phyloP scores from a whole-genome alignment of 2,329 filamentous ascomycete genomes.

The Curvularia spicifera region DNA sequence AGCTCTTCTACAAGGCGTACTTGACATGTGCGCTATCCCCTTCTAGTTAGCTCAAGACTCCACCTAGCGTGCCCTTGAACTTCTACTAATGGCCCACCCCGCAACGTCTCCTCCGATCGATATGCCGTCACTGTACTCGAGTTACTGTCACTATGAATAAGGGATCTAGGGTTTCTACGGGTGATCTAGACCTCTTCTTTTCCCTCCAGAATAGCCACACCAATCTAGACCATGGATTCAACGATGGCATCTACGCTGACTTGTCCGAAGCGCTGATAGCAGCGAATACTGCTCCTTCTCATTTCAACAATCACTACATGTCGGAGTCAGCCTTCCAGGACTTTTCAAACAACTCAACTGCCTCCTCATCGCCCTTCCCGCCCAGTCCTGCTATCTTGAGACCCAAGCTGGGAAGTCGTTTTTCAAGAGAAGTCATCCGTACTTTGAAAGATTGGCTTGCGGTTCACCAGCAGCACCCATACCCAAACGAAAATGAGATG shows the following conservation, averaged over 20 bases:
- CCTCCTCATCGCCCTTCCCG: conserved; percentile 19
- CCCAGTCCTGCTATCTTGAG: conserved; percentile 16
- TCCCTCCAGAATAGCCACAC: conserved; percentile 1
- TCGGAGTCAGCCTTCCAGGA: conserved; percentile 2
- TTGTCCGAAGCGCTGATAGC: conserved; percentile 11
- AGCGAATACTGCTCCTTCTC: not conserved
- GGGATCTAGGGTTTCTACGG: not conserved
- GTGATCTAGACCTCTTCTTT: not conserved
- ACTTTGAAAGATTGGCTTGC: conserved; percentile 35
- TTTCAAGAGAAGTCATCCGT: conserved; percentile 33
- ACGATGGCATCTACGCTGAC: conserved; percentile 12
- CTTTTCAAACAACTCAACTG: conserved; percentile 22
- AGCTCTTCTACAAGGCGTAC: conserved; percentile 14
- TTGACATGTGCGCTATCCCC: conserved; percentile 19
- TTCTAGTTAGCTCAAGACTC: conserved; percentile 7
- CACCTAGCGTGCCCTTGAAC: conserved; percentile 4
- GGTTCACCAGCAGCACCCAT: conserved; percentile 31
- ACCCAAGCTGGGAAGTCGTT: conserved; percentile 31
- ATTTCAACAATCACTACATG: conserved; percentile 14
- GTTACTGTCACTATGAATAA: conserved; percentile 3
- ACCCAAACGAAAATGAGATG: conserved; percentile 33
- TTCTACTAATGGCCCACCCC: conserved; percentile 5
- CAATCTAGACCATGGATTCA: conserved; percentile 1
- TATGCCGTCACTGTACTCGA: not conserved
- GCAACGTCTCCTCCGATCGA: not conserved